A percentile compares a stretch with the other conserved stretches of the same genome.
These are phyloP conservation scores for Miamiensis avidus DNA, from an alignment of 169 alveolate genomes.

Conservation along the genomic window DNA sequence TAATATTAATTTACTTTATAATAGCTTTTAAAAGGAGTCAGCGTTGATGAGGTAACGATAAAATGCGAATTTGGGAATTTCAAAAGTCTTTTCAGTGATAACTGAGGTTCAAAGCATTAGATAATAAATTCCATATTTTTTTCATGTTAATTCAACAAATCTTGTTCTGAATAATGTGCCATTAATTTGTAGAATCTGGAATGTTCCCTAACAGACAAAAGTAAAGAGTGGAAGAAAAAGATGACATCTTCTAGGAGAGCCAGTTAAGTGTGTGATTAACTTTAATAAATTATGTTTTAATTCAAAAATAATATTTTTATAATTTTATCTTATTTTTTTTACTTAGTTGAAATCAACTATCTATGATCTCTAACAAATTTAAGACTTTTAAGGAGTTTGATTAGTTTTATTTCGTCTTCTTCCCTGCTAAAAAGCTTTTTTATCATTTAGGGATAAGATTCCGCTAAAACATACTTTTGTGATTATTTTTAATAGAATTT, in stretches of 20 bases:
- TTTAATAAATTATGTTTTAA: too few species aligned
- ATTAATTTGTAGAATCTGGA: background rate
- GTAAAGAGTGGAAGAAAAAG: background rate
- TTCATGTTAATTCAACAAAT: background rate
- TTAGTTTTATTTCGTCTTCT: background rate
- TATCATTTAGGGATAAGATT: background rate
- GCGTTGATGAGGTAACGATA: background rate
- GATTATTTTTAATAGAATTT: background rate
- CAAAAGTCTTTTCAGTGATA: background rate
- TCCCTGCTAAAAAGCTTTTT: background rate
- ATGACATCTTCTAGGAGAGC: background rate
- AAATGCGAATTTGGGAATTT: background rate
- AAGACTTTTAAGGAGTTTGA: background rate
- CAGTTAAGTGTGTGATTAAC: background rate
- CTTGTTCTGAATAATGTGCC: background rate
- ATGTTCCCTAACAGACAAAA: background rate
- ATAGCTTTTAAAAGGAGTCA: background rate
- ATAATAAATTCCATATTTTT: too few species aligned
- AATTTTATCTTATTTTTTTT: too few species aligned
- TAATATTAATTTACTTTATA: background rate
- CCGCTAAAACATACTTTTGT: background rate
- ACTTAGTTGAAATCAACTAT: background rate
- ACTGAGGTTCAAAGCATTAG: background rate
- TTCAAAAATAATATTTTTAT: too few species aligned
- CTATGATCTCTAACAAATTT: background rate